phyloP scores from a whole-genome alignment of 78 protist species.

The Neovahlkampfia damariscottae region DNA sequence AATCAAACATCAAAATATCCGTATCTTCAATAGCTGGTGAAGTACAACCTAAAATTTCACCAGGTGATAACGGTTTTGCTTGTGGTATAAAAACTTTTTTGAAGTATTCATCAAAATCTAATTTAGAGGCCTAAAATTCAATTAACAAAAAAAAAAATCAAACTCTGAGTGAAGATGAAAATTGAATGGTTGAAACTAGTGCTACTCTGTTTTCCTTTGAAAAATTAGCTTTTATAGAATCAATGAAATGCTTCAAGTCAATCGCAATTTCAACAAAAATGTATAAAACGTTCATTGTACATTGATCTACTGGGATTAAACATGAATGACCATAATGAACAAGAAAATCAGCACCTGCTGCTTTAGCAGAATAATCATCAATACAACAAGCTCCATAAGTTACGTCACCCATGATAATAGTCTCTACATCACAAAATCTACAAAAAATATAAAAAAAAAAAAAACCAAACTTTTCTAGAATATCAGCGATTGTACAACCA shows the following conservation, averaged over 20 bases:
- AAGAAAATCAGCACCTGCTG: slow-evolving; percentile 84
- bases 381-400: slow-evolving; percentile 98
- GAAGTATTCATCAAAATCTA: slow-evolving; percentile 22
- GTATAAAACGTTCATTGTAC: slow-evolving; percentile 53
- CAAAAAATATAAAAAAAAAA: slow-evolving; percentile 72
- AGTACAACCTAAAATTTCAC: slow-evolving; percentile 90
- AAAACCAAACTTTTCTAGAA: slow-evolving; percentile 44
- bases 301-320: slow-evolving; percentile 32
- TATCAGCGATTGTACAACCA: slow-evolving; percentile 77
- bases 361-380: slow-evolving; percentile 84
- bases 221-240: slow-evolving; percentile 59
- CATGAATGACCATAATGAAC: slow-evolving; percentile 98
- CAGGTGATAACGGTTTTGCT: slow-evolving; percentile 81
- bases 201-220: slow-evolving; percentile 11
- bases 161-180: slow-evolving; percentile 55
- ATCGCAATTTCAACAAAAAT: slow-evolving; percentile 84
- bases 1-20: not conserved
- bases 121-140: no score
- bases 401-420: slow-evolving; percentile 92
- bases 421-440: slow-evolving; percentile 41
- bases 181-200: slow-evolving; percentile 80
- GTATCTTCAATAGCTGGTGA: slow-evolving; percentile 49
- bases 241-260: slow-evolving; percentile 69
- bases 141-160: no score
- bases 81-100: slow-evolving; percentile 61